Evolutionary conservation across 768 basidiomycete genomes (phyloP), one percentile per base, ranked within the genome.

Genomic region (Tephrocybe sp.): DNA sequence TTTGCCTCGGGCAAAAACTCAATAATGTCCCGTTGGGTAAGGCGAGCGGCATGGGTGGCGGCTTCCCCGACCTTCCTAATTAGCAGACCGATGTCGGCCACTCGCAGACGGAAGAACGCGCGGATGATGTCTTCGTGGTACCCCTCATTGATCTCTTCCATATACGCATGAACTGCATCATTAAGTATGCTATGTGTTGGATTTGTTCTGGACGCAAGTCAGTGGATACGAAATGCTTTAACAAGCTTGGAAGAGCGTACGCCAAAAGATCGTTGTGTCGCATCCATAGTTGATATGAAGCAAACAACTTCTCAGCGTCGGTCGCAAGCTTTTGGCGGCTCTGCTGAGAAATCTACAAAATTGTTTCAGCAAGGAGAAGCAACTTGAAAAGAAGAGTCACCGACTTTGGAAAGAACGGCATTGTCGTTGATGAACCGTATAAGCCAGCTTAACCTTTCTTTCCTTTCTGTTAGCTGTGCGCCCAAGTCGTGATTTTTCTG

Each of bases 381-480:
- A n/a, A 21, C 18, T 45, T 26, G 10, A 11, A 48, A 34, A 44
- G 12, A 48, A 23, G 9, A 17, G n/a, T 24, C 55, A 17, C 50
- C 69, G 26, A 89, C 93, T 77, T 90, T 92, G 33, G 72, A 73
- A 30, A 95, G 72, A 4, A 86, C 86, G 0, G 80, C 85, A 65
- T 96, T 96, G 46, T 90, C 86, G 39, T 93, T 90, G 61, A 97
- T 89, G 65, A 93, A 96, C 21, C 77, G 78, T 58, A 96, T 90
- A n/a, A 98, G 75, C 78, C 90, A 92, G 48, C 82, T 84, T 24
- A 95, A 71, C 32, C 90, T 74, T 48, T 87, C 84, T 61, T 86
- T 86, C 24, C 91, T 80, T 34, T 82, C 83, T 4, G 76, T 78
- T 56, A 98, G 68, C 62, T 95, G 93, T 1, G 84, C 76, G 14